Conservation (phyloP, 176 grass and related monocot species). For the Oryza brachyantha region DNA sequence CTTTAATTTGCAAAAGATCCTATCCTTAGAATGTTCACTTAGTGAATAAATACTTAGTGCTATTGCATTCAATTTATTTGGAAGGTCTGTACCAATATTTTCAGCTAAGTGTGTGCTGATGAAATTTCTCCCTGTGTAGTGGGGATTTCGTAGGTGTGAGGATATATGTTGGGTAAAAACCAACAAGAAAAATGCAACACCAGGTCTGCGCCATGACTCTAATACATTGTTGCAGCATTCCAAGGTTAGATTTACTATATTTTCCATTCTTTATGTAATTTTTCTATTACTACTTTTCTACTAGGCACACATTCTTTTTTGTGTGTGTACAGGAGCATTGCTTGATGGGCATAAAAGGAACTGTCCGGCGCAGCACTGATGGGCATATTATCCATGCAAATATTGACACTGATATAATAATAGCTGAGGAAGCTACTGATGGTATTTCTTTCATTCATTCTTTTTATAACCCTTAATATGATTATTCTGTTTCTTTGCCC, state of each 20-base stretch:
- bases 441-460: constrained; percentile 30
- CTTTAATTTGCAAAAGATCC: background rate
- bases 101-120: background rate
- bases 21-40: background rate
- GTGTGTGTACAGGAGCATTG: constrained; percentile 70
- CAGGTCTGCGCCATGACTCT: constrained; percentile 79
- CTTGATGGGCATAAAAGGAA: constrained; percentile 85
- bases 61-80: background rate
- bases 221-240: constrained; percentile 81
- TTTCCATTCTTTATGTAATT: background rate
- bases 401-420: constrained; percentile 75
- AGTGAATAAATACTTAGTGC: background rate
- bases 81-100: background rate
- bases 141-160: constrained; percentile 95
- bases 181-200: constrained; percentile 85
- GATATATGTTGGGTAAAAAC: constrained; percentile 97
- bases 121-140: constrained; percentile 41
- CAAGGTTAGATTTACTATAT: constrained; percentile 43
- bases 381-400: constrained; percentile 84
- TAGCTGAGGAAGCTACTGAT: constrained; percentile 62
- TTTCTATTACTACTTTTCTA: background rate
- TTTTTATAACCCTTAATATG: constrained; percentile 7
- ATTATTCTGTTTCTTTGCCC: constrained; percentile 8
- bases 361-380: constrained; percentile 66
- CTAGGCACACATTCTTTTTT: background rate